phyloP scores from a whole-genome alignment of 306 rosid genomes.

The Castanea sativa region DNA sequence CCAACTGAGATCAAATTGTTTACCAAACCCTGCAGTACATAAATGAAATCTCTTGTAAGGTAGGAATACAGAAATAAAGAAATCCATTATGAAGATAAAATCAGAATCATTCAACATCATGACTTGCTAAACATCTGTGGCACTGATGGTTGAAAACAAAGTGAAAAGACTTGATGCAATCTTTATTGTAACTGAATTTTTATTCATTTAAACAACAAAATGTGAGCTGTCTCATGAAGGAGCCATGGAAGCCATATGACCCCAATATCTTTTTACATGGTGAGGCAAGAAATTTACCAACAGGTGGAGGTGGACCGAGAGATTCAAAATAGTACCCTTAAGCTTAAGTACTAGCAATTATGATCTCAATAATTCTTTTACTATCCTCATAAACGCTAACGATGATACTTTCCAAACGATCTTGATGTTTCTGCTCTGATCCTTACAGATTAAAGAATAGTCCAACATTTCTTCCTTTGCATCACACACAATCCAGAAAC shows the following conservation, averaged over 20 bases:
- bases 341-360: neutral
- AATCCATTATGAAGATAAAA: neutral
- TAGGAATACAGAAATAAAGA: constrained; percentile 9
- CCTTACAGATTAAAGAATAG: neutral
- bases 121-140: neutral
- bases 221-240: neutral
- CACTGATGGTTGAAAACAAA: neutral
- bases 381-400: neutral
- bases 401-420: neutral
- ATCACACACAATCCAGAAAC: neutral
- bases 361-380: neutral
- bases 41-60: constrained; percentile 1
- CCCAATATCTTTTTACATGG: neutral
- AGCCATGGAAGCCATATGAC: neutral
- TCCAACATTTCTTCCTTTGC: neutral
- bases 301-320: neutral
- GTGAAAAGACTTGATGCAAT: neutral
- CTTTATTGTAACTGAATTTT: neutral
- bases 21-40: constrained; percentile 69
- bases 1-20: constrained; percentile 84
- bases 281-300: neutral
- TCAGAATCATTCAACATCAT: neutral
- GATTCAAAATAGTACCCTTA: neutral
- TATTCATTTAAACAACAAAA: neutral
- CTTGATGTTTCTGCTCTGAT: neutral